Conservation (phyloP, 2,329 filamentous ascomycete species). For the Ceratocystis papillata region DNA sequence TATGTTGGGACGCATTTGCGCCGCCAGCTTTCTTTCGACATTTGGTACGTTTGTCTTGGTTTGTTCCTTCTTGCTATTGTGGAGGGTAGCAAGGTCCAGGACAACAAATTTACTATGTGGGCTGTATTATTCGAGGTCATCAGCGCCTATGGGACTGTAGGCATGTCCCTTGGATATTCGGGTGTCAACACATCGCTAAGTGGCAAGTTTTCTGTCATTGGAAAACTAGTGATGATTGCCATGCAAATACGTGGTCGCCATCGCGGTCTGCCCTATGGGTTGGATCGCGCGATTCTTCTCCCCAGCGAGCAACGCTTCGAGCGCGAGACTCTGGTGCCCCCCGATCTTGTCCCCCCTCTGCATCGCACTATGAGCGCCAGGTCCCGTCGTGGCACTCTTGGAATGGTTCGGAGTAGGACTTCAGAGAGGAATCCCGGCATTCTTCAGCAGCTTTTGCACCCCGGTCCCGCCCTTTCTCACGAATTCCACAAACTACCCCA, state of each 20-base stretch:
- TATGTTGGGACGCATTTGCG: conserved; percentile 89
- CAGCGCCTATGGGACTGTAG: conserved; percentile 88
- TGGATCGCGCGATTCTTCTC: conserved; percentile 50
- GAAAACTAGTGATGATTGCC: conserved; percentile 55
- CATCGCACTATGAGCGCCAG: conserved; percentile 33
- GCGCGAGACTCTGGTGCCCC: conserved; percentile 40
- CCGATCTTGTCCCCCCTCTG: conserved; percentile 32
- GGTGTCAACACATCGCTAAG: conserved; percentile 68
- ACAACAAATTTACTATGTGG: conserved; percentile 55
- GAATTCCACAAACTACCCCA: conserved; percentile 26
- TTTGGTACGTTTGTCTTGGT: conserved; percentile 94
- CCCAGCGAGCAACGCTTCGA: conserved; percentile 47
- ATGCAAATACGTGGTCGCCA: conserved; percentile 62
- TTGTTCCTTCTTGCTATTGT: conserved; percentile 87
- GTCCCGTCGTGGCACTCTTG: conserved; percentile 28
- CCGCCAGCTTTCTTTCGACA: conserved; percentile 85
- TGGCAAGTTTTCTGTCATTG: conserved; percentile 66
- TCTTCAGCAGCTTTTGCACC: conserved; percentile 39
- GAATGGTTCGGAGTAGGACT: conserved; percentile 19
- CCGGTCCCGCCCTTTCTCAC: conserved; percentile 36
- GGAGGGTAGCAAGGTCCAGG: conserved; percentile 62
- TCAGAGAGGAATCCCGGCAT: conserved; percentile 36
- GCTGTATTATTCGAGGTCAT: conserved; percentile 72
- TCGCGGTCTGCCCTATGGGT: conserved; percentile 55
- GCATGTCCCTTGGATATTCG: conserved; percentile 74